Evolutionary conservation across 148 eudicot species (phyloP).

Genomic region (Dianthus caryophyllus): DNA sequence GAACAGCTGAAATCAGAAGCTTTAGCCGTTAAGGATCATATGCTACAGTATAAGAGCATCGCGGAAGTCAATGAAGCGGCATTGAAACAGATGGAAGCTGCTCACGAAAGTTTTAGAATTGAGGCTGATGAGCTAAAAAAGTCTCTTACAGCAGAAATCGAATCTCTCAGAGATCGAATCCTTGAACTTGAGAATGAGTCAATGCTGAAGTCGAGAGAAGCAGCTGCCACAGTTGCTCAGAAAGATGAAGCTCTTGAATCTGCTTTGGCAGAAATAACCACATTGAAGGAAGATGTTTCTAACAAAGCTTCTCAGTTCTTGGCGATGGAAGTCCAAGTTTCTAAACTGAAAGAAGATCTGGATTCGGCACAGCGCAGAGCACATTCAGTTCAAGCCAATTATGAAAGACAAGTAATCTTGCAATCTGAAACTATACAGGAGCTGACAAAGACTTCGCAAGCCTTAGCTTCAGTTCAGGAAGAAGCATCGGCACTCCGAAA

Average conservation of each 20-base stretch:
- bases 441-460: slow-evolving; percentile 78
- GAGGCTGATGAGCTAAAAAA: slow-evolving; percentile 66
- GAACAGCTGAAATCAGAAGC: slow-evolving; percentile 64
- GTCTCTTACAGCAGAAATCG: slow-evolving; percentile 66
- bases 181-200: slow-evolving; percentile 61
- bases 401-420: slow-evolving; percentile 92
- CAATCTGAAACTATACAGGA: slow-evolving; percentile 97
- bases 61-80: slow-evolving; percentile 89
- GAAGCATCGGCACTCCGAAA: slow-evolving; percentile 64
- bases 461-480: slow-evolving; percentile 58
- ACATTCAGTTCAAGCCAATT: slow-evolving; percentile 67
- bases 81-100: slow-evolving; percentile 70
- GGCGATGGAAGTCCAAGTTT: slow-evolving; percentile 48
- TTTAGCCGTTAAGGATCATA: slow-evolving; percentile 65
- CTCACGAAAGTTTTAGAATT: slow-evolving; percentile 53
- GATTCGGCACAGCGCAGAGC: slow-evolving; percentile 66
- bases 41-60: slow-evolving; percentile 86
- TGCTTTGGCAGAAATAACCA: slow-evolving; percentile 53
- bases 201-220: slow-evolving; percentile 55
- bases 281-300: slow-evolving; percentile 56
- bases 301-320: slow-evolving; percentile 54
- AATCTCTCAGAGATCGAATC: slow-evolving; percentile 46
- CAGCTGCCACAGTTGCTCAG: slow-evolving; percentile 44
- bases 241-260: slow-evolving; percentile 63
- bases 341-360: slow-evolving; percentile 60